Evolutionary conservation across 192 early-diverging fungal species (phyloP), one percentile per base, ranked within the genome.

Genomic region (Backusella westeae): DNA sequence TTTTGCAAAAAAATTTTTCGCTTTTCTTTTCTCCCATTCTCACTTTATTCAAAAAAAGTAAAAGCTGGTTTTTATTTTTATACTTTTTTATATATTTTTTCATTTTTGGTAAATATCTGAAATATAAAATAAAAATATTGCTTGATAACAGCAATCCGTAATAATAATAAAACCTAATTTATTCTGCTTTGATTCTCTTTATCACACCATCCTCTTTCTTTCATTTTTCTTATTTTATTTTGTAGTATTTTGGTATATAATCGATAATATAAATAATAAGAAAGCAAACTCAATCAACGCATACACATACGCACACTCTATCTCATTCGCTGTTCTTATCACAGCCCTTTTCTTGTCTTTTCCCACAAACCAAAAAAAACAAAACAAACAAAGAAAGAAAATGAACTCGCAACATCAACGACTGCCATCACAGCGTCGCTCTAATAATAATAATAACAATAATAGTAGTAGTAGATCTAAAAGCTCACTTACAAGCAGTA

Each of bases 11-110:
- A 69, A 3, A 0, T 2, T 39, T 23, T 39, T 44, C 39, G n/a
- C 36, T 70, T 70, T 71, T 71, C 21, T 71, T 71, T 71, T 35
- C n/a, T 38, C 39, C 69, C 23, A 71, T 32, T 71, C 34, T 69
- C 63, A 67, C 34, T 35, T 67, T 67, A 36, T 10, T 59, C 66
- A 67, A 35, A 67, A 67, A 67, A 35, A 67, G 66, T 34, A 67
- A 67, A 67, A 67, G 7, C 26, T 35, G 32, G 34, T 67, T 67
- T 67, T 67, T 66, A 66, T 66, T 63, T 32, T 29, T 67, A 32
- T 34, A 32, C n/a, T 32, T 32, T 32, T 32, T 32, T 32, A 3
- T 32, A 32, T 32, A 32, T 67, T 67, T 56, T 67, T 15, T 67
- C 34, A 67, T 67, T 67, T 56, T 56, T 26, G 29, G 35, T 35